phyloP scores from a whole-genome alignment of 345 rosid species.

The Sonneratia alba region DNA sequence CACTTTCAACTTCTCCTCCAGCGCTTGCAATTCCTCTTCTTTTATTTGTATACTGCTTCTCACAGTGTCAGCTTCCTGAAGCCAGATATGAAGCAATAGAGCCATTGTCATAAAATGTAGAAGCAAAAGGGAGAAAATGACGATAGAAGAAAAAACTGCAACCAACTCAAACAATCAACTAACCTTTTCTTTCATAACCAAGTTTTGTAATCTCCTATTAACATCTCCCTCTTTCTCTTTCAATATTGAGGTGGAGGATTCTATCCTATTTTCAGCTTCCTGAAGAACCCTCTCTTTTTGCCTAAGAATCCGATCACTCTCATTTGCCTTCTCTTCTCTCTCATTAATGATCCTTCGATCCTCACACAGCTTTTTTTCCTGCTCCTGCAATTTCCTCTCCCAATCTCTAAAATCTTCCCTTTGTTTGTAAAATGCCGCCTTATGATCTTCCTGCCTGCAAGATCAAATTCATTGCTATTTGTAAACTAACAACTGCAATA shows the following conservation, averaged over 20 bases:
- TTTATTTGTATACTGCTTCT: slow-evolving; percentile 35
- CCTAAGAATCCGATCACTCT: slow-evolving; percentile 35
- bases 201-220: slow-evolving; percentile 33
- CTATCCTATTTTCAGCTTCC: slow-evolving; percentile 41
- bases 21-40: slow-evolving; percentile 42
- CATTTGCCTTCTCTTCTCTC: slow-evolving; percentile 44
- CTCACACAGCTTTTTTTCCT: slow-evolving; percentile 45
- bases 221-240: slow-evolving; percentile 47
- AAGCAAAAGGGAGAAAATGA: slow-evolving; percentile 8
- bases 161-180: slow-evolving; percentile 10
- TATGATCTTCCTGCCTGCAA: slow-evolving; percentile 68
- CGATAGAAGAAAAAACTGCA: slow-evolving; percentile 1
- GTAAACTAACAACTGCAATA: not conserved
- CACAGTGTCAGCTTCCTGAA: slow-evolving; percentile 39
- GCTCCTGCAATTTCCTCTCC: slow-evolving; percentile 48
- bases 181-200: slow-evolving; percentile 60
- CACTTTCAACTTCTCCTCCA: slow-evolving; percentile 60
- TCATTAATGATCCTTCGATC: slow-evolving; percentile 40
- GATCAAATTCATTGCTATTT: not conserved
- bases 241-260: slow-evolving; percentile 35
- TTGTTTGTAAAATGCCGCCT: slow-evolving; percentile 52
- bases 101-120: not conserved
- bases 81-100: slow-evolving; percentile 7
- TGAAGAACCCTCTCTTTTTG: slow-evolving; percentile 46
- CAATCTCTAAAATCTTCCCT: slow-evolving; percentile 68